Evolutionary conservation across 768 basidiomycete genomes (phyloP).

Genomic region (Lactarius sp.): DNA sequence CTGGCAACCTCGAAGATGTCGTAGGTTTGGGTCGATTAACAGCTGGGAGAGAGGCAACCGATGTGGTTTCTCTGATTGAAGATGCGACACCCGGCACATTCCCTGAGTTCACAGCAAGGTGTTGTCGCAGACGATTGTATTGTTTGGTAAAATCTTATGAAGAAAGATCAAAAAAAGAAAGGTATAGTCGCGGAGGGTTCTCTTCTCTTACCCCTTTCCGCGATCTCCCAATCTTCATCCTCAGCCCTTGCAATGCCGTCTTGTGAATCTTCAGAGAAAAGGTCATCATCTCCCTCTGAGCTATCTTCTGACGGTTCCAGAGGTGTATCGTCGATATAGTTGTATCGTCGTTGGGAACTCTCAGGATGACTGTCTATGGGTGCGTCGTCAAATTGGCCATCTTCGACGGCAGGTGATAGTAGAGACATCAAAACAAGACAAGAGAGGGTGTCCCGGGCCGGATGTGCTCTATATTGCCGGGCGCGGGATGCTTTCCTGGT

Average conservation of each 20-base stretch:
- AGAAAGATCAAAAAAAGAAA: neutral
- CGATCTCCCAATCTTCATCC: conserved; percentile 86
- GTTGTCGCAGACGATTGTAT: conserved; percentile 90
- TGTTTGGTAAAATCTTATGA: conserved; percentile 93
- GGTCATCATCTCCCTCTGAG: conserved; percentile 35
- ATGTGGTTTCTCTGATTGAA: conserved; percentile 41
- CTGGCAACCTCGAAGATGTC: conserved; percentile 49
- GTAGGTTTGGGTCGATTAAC: conserved; percentile 55
- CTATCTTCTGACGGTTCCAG: conserved; percentile 30
- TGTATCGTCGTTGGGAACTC: conserved; percentile 30
- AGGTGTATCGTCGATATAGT: conserved; percentile 34
- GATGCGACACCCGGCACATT: conserved; percentile 57
- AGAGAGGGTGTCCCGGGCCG: neutral
- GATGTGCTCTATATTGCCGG: no score
- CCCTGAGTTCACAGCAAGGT: conserved; percentile 78
- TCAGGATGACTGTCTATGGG: conserved; percentile 32
- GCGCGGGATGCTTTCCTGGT: neutral
- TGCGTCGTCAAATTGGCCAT: conserved; percentile 63
- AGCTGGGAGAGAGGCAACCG: conserved; percentile 62
- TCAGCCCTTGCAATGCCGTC: conserved; percentile 50
- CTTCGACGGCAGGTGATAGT: conserved; percentile 32
- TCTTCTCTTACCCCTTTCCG: conserved; percentile 61
- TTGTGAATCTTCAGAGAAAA: conserved; percentile 34
- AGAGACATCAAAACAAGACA: conserved; percentile 2
- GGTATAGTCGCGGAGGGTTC: conserved; percentile 5